Evolutionary conservation across 176 grass and related monocot species (phyloP), one percentile per base, ranked within the genome.

Genomic region (Chrysopogon serrulatus): DNA sequence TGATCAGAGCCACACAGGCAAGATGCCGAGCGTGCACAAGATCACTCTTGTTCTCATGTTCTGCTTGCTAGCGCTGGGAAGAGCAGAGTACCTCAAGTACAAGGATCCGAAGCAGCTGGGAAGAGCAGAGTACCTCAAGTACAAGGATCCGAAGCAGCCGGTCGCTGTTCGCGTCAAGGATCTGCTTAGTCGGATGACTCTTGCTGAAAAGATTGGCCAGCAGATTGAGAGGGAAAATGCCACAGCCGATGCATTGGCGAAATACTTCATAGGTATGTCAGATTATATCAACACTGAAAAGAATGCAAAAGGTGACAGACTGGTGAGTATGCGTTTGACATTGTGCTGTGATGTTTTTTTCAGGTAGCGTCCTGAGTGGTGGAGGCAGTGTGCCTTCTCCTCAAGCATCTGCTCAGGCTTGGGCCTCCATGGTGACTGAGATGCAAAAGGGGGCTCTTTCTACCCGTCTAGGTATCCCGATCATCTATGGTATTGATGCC

Each of bases 191-290:
- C 80, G 83, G 74, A 95, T 95, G 93, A 95, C 88, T 69, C 93
- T 95, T 1, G 93, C 90, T 0, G 93, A 95, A 59, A 95, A 95
- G 83, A 92, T 95, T 10, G 93, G 93, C 66, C 93, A 92, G 74
- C 93, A 95, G 23, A 88, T 95, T 15, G 93, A 90, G 81, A 88
- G 82, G 71, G 82, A 71, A 48, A 88, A 74, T 18, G 93, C 93
- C 23, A 92, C 93, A 23, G 34, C 87, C 0, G 85, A 95, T 32
- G 90, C 14, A 5, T 48, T 92, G 27, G 79, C 88, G 32, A 95
- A 92, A 10, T 86, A 92, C 79, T 95, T 90, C 85, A 92, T 95
- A 84, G 93, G 92, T 95, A 19, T 13, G 5, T 31, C 27, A 27
- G 30, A 24, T 71, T 62, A 37, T 62, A 61, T n/a, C 34, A 4